Evolutionary conservation across 306 rosid genomes (phyloP).

Genomic region (Echinosophora koreensis): DNA sequence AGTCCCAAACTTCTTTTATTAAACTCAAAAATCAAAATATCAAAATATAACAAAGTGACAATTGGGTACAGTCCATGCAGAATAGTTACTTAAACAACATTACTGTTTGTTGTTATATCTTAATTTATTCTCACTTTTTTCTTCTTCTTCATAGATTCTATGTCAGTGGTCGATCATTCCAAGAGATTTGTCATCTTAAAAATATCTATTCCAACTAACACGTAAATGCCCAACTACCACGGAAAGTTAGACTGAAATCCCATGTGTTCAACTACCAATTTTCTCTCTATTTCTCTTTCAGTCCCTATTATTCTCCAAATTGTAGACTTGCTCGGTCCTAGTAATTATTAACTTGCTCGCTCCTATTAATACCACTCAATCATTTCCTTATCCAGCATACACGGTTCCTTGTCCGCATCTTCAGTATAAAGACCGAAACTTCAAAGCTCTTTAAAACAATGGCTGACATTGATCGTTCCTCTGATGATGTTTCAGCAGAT

Average conservation of each 20-base stretch:
- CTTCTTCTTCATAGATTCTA: neutral
- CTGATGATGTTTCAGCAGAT: constrained; percentile 55
- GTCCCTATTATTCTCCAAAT: constrained; percentile 39
- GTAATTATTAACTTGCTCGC: constrained; percentile 19
- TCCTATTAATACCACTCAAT: constrained; percentile 56
- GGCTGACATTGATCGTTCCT: constrained; percentile 67
- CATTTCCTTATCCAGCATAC: constrained; percentile 44
- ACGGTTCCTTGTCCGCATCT: constrained; percentile 1
- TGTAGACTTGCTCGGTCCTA: constrained; percentile 16
- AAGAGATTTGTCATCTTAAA: neutral
- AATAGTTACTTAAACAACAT: neutral
- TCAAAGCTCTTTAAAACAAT: constrained; percentile 48
- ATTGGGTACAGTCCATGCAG: neutral
- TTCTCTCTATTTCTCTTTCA: constrained; percentile 44
- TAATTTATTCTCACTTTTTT: neutral
- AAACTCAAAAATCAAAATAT: neutral
- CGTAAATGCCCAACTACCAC: constrained; percentile 64
- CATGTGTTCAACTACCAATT: constrained; percentile 75
- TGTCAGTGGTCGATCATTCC: neutral
- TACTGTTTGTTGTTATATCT: neutral
- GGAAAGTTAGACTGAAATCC: constrained; percentile 46
- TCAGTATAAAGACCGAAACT: neutral
- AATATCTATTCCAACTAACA: constrained; percentile 48
- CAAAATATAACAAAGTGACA: neutral
- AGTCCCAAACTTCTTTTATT: neutral